A percentile compares a stretch with the other conserved stretches of the same genome.
phyloP scores from a whole-genome alignment of 257 asterid genomes.

The Ilex aquifolium region DNA sequence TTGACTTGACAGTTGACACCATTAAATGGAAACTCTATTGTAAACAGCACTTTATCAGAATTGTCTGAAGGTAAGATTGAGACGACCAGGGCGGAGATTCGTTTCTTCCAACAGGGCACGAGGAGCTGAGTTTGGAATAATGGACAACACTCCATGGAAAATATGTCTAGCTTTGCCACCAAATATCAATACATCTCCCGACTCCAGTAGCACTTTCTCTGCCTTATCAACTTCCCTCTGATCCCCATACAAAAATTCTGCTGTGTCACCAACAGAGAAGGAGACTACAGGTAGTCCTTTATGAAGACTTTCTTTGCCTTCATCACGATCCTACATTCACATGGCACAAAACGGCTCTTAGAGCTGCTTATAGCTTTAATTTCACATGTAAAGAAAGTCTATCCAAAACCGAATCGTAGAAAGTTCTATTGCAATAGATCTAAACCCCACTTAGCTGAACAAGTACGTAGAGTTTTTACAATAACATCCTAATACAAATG shows the following conservation, averaged over 20 bases:
- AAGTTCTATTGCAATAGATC: too few relatives aligned
- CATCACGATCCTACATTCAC: slow-evolving; percentile 52
- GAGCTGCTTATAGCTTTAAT: too few relatives aligned
- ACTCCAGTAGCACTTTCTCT: slow-evolving; percentile 31
- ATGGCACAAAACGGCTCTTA: background rate
- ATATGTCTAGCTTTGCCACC: slow-evolving; percentile 62
- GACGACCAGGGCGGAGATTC: slow-evolving; percentile 60
- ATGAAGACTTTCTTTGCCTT: slow-evolving; percentile 33
- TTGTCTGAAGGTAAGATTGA: slow-evolving; percentile 61
- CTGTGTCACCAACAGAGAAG: slow-evolving; percentile 59
- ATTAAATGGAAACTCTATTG: background rate
- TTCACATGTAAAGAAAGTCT: too few relatives aligned
- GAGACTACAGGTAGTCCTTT: slow-evolving; percentile 63
- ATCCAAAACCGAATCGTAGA: too few relatives aligned
- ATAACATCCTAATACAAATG: too few relatives aligned
- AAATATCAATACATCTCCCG: slow-evolving; percentile 61
- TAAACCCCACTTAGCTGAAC: too few relatives aligned
- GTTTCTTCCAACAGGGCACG: slow-evolving; percentile 17
- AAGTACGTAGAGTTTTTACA: too few relatives aligned
- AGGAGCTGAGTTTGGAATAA: slow-evolving; percentile 46
- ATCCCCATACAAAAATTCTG: slow-evolving; percentile 55
- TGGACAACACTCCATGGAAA: slow-evolving; percentile 52
- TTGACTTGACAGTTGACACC: too few relatives aligned
- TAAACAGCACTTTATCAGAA: slow-evolving; percentile 10
- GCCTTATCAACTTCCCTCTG: slow-evolving; percentile 43